phyloP scores from a whole-genome alignment of 192 early-diverging fungal genomes.

The Gigaspora rosea region DNA sequence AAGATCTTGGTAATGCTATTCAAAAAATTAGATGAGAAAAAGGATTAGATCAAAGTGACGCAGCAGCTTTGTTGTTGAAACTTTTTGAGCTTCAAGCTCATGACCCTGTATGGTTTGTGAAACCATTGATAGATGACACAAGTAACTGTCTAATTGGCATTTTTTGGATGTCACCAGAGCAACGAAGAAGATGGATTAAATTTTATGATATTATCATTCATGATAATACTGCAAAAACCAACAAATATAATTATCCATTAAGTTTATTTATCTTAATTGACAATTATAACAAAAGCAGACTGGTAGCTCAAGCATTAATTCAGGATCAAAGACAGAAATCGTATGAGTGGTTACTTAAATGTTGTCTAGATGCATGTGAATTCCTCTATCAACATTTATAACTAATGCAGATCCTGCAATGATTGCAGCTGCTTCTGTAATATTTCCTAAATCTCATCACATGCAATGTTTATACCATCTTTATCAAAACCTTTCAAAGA shows the following conservation, averaged over 20 bases:
- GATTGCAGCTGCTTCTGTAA: no score
- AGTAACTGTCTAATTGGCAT: no score
- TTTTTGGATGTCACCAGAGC: no score
- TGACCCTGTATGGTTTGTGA: background rate
- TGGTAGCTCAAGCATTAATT: conserved; percentile 3
- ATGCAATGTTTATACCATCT: no score
- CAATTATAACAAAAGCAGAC: background rate
- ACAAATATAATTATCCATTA: conserved; percentile 5
- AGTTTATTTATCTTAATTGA: conserved; percentile 2
- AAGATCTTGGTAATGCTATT: conserved; percentile 2
- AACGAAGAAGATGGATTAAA: no score
- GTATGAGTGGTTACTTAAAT: background rate
- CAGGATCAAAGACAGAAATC: background rate
- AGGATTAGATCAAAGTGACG: background rate
- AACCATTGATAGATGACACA: no score
- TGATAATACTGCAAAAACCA: no score
- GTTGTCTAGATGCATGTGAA: background rate
- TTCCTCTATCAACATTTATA: no score
- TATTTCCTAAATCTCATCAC: no score
- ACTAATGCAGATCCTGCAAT: no score
- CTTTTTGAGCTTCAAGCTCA: background rate
- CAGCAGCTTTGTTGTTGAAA: background rate
- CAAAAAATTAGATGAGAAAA: background rate
- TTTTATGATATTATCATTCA: no score
- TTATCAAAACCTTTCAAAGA: no score